These are phyloP conservation scores for Mucor velutinosus DNA, from an alignment of 371 early-diverging fungal genomes.

Conservation along the genomic window DNA sequence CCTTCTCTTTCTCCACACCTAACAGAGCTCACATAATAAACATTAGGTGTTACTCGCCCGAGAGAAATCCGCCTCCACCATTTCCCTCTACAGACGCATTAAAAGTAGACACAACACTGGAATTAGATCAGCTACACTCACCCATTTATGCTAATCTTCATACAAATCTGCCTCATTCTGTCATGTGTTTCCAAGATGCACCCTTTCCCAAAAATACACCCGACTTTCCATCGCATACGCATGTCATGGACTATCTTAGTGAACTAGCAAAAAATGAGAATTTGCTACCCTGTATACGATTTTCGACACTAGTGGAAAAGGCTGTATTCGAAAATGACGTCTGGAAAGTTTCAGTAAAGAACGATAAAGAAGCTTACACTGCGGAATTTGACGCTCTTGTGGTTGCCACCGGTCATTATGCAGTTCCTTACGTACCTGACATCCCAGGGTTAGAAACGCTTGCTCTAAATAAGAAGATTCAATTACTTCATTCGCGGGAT, in stretches of 20 bases:
- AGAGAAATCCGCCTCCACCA: conserved; percentile 27
- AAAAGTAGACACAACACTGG: conserved; percentile 34
- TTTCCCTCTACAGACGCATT: conserved; percentile 40
- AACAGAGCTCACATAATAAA: not conserved
- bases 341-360: conserved; percentile 22
- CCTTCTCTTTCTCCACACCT: not conserved
- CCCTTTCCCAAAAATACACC: conserved; percentile 43
- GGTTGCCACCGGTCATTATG: conserved; percentile 64
- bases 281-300: conserved; percentile 34
- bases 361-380: not conserved
- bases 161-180: conserved; percentile 61
- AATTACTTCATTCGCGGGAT: conserved; percentile 56
- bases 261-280: conserved; percentile 32
- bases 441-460: conserved; percentile 40
- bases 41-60: conserved; percentile 43
- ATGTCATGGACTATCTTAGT: conserved; percentile 54
- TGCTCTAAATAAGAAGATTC: conserved; percentile 9
- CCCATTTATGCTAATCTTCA: conserved; percentile 60
- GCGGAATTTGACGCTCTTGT: conserved; percentile 58
- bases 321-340: conserved; percentile 25
- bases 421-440: conserved; percentile 58
- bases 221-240: conserved; percentile 45
- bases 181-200: conserved; percentile 60
- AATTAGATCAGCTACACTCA: conserved; percentile 18
- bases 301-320: conserved; percentile 46